Conservation (phyloP, 169 alveolate genomes). For the Perkinsus olseni region DNA sequence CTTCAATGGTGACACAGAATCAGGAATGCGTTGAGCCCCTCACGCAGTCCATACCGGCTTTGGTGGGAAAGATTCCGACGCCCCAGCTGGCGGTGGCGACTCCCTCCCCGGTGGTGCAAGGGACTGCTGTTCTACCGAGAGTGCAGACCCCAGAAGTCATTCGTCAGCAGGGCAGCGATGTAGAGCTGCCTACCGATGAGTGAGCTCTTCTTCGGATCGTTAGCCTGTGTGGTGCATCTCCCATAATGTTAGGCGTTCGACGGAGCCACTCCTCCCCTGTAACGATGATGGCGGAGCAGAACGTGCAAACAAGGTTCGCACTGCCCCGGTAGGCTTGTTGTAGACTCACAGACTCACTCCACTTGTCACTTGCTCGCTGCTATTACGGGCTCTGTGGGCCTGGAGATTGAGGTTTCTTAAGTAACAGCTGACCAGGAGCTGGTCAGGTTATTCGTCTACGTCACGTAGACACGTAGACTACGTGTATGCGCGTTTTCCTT, state of each 20-base stretch:
- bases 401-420: no score
- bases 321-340: background rate
- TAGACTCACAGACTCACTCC: no score
- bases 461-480: no score
- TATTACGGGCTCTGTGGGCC: no score
- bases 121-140: background rate
- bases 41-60: background rate
- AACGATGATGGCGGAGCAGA: background rate
- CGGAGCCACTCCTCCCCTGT: background rate
- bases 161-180: background rate
- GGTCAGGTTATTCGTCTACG: no score
- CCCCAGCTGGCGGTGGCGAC: background rate
- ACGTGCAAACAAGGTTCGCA: background rate
- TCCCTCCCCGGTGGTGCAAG: background rate
- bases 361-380: no score
- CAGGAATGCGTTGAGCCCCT: background rate
- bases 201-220: background rate
- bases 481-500: no score
- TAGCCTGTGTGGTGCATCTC: background rate
- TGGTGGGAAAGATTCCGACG: background rate
- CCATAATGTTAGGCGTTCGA: background rate
- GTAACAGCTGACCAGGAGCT: no score
- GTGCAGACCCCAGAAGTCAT: background rate
- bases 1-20: background rate
- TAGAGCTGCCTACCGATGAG: background rate